A percentile compares a stretch with the other conserved stretches of the same genome.
phyloP scores from a whole-genome alignment of 345 rosid genomes.

The Linum trigynum region DNA sequence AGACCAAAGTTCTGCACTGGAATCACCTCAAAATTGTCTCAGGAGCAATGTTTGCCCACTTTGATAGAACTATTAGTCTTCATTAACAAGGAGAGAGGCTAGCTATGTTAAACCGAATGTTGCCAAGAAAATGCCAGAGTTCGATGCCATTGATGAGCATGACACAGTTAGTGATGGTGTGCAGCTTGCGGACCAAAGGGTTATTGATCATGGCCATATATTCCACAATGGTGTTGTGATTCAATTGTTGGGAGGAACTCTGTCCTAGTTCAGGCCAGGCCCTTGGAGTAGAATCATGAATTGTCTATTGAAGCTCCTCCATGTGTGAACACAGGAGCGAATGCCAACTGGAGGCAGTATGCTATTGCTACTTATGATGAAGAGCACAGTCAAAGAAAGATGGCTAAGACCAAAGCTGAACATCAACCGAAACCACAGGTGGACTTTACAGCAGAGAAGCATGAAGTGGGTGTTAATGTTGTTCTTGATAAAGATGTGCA shows the following conservation, averaged over 20 bases:
- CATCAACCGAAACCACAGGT: too few relatives aligned
- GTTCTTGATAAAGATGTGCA: too few relatives aligned
- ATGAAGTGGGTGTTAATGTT: too few relatives aligned
- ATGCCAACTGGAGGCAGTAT: slow-evolving; percentile 11
- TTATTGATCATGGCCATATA: slow-evolving; percentile 45
- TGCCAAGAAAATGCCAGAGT: slow-evolving; percentile 34
- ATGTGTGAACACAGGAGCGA: slow-evolving; percentile 13
- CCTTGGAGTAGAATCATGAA: slow-evolving; percentile 58
- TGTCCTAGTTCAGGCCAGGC: slow-evolving; percentile 48
- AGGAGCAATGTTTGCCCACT: too few relatives aligned
- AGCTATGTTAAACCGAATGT: slow-evolving; percentile 59
- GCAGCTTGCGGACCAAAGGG: slow-evolving; percentile 52
- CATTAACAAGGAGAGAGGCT: slow-evolving; percentile 47
- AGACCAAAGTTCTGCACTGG: too few relatives aligned
- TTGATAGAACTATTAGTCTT: too few relatives aligned
- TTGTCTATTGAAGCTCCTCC: slow-evolving; percentile 51
- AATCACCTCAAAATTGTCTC: too few relatives aligned
- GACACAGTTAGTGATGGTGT: slow-evolving; percentile 60
- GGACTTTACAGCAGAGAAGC: too few relatives aligned
- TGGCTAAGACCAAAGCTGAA: too few relatives aligned
- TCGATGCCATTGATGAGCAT: slow-evolving; percentile 47
- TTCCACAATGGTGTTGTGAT: slow-evolving; percentile 39
- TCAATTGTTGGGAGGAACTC: slow-evolving; percentile 48
- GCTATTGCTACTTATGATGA: slow-evolving; percentile 18
- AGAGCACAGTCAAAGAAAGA: too few relatives aligned